Conservation (phyloP, 1,139 yeast species). For the Magnusiomyces fungicola region DNA sequence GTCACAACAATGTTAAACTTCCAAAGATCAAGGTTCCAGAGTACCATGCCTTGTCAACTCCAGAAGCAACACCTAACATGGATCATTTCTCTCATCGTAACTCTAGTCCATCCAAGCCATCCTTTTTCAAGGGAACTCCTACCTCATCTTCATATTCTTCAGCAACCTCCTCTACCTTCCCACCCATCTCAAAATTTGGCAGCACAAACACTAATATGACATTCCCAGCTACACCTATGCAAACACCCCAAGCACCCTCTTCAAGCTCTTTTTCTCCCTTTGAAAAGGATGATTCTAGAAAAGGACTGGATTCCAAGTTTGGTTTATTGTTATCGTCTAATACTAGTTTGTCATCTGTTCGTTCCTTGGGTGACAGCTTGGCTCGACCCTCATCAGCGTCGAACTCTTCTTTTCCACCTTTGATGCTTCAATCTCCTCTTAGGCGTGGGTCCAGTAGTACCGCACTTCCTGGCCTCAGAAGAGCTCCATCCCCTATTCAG, state of each 20-base stretch:
- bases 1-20: not conserved
- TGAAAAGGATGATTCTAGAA: constrained; percentile 2
- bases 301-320: not conserved
- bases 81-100: too few species aligned
- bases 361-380: constrained; percentile 3
- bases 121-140: too few species aligned
- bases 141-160: not conserved
- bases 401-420: constrained; percentile 8
- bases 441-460: too few species aligned
- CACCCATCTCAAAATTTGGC: not conserved
- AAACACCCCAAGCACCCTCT: constrained; percentile 10
- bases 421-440: too few species aligned
- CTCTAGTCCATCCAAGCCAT: too few species aligned
- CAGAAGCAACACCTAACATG: constrained; percentile 5
- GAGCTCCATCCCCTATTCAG: too few species aligned
- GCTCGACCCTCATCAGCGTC: constrained; percentile 9
- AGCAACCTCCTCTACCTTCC: not conserved
- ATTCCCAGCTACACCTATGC: constrained; percentile 9
- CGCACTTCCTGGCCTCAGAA: too few species aligned
- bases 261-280: constrained; percentile 6
- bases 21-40: constrained; percentile 6
- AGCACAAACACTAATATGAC: not conserved
- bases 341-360: constrained; percentile 4
- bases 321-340: too few species aligned
- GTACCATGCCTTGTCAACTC: constrained; percentile 3